These are phyloP conservation scores for Xylaria sp. DNA, from an alignment of 2,329 filamentous ascomycete species.

Conservation along the genomic window DNA sequence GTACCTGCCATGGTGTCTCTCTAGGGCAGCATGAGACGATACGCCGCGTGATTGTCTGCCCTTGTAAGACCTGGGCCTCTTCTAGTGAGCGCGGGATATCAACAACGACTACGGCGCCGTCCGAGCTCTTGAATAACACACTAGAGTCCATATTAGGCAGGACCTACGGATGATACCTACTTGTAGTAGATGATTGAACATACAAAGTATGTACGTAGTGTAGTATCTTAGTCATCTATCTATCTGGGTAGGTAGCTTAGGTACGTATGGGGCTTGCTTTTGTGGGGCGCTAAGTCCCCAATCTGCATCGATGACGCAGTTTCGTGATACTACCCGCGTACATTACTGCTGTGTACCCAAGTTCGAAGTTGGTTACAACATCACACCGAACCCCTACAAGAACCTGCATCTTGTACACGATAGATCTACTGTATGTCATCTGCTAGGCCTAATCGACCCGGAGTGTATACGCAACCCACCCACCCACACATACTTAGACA, in stretches of 20 bases:
- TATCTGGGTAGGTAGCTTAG: too few species aligned
- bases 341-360: too few species aligned
- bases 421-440: background rate
- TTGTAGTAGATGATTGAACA: background rate
- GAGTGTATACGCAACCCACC: background rate
- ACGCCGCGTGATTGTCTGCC: conserved; percentile 52
- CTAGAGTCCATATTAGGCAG: conserved; percentile 44
- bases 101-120: conserved; percentile 65
- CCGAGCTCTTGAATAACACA: conserved; percentile 66
- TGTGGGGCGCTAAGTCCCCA: conserved; percentile 13
- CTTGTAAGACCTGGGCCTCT: conserved; percentile 66
- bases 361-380: background rate
- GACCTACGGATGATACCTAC: conserved; percentile 1
- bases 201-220: background rate
- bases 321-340: background rate
- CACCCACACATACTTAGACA: background rate
- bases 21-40: conserved; percentile 60
- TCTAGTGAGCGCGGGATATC: conserved; percentile 79
- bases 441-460: background rate
- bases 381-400: background rate
- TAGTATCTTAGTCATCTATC: background rate
- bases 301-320: conserved; percentile 20
- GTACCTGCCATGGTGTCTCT: conserved; percentile 60
- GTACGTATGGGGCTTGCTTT: conserved; percentile 1
- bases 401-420: background rate